Evolutionary conservation across 2,329 filamentous ascomycete species (phyloP), one percentile per base, ranked within the genome.

Genomic region (Elsinoe ampelina): DNA sequence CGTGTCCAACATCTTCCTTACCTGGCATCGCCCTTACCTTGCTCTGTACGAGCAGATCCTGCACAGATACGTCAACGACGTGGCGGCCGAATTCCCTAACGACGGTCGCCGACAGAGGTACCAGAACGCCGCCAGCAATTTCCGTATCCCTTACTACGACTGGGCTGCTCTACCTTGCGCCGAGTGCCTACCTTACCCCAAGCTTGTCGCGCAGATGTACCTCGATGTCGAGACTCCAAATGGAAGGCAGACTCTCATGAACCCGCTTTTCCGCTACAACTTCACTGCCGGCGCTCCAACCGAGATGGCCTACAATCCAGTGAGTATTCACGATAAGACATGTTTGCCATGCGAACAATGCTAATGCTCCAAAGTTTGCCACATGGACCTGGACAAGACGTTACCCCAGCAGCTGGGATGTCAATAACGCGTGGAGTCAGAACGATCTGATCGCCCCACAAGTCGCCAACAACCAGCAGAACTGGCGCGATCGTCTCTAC

Each of bases 1-100:
- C 70, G 80, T 77, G 20, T 87, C 86, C 1, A 81, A 85, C 39
- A 73, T 93, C 13, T 93, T 95, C 67, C 81, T 85, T 38, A 79
- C 84, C 38, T 95, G 89, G 89, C 89, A 95, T 75, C 81, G 89
- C 51, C 86, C 88, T 1, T 95, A 92, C 69, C 74, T 93, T 57
- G 75, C 80, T 8, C 70, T 85, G 8, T 82, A 73, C 61, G 77
- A 86, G 72, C 74, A 77, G 70, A 66, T 70, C 10, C 67, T 72
- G 52, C 74, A 71, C 62, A 61, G 65, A 32, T 65, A 70, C 59
- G 69, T 76, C 22, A 61, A 69, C 42, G 71, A 71, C 48, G 70
- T 71, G 36, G 73, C 74, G 42, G 66, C 68, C 55, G 64, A 67
- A 6, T 76, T 75, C 63, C 72, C 74, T 5, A 58, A 63, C 11